These are phyloP conservation scores for Tolypocladium tropicale DNA, from an alignment of 2,329 filamentous ascomycete species.

Conservation along the genomic window DNA sequence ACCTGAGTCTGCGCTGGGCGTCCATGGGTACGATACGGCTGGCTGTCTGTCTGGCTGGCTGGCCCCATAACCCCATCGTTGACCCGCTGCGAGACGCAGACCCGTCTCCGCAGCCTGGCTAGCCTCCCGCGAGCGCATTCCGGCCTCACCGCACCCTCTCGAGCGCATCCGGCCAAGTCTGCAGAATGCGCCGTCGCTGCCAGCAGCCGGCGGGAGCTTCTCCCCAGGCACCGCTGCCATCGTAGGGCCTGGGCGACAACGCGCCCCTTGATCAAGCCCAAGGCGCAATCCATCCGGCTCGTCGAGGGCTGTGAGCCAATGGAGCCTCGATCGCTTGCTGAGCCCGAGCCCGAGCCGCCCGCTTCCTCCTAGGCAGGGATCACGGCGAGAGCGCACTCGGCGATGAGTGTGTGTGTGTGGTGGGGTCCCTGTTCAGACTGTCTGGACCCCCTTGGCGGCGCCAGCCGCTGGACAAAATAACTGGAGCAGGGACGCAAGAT, in stretches of 20 bases:
- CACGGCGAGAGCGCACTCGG: conserved; percentile 3
- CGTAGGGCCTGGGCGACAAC: not conserved
- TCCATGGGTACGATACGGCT: not conserved
- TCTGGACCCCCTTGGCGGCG: not conserved
- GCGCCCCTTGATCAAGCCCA: not conserved
- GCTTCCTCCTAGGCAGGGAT: conserved; percentile 12
- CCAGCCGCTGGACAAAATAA: not conserved
- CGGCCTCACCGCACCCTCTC: conserved; percentile 5
- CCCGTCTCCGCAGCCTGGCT: not conserved
- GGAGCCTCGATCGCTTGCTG: conserved; percentile 4
- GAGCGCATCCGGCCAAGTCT: not conserved
- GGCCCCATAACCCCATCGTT: not conserved
- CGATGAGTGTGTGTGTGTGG: not conserved
- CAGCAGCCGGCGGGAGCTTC: not conserved
- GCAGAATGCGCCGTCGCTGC: not conserved
- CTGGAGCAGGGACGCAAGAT: not conserved
- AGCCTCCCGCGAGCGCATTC: conserved; percentile 2
- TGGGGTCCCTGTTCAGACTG: not conserved
- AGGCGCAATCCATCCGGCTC: not conserved
- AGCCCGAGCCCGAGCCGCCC: conserved; percentile 6
- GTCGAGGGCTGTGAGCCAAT: conserved; percentile 7
- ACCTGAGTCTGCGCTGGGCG: not conserved
- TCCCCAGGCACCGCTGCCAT: not conserved
- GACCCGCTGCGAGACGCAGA: not conserved
- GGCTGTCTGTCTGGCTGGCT: not conserved